These are phyloP conservation scores for Eucalyptus decipiens DNA, from an alignment of 345 rosid genomes.

Conservation along the genomic window DNA sequence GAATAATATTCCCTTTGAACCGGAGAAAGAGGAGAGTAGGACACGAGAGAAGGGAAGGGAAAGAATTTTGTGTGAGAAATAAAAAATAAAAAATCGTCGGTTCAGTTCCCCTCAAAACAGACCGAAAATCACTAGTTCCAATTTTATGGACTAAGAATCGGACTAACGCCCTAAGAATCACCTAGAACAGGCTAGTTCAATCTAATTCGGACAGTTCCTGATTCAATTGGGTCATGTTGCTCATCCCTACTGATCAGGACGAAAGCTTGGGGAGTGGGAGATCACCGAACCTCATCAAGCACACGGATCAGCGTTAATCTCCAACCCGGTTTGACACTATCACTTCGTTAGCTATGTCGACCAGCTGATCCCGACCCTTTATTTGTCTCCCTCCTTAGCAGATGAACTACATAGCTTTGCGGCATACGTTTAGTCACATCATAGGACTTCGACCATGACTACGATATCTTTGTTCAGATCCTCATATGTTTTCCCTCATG, in stretches of 20 bases:
- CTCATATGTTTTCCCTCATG: not conserved
- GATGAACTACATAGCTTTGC: not conserved
- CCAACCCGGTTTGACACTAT: not conserved
- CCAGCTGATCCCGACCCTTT: not conserved
- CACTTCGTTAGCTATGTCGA: not conserved
- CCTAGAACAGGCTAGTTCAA: not conserved
- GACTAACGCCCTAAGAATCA: not conserved
- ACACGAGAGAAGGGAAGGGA: accelerated
- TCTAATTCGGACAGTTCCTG: no score
- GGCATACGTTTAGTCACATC: not conserved
- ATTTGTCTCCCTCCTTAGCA: not conserved
- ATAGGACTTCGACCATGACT: not conserved
- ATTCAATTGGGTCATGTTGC: no score
- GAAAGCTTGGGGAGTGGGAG: not conserved
- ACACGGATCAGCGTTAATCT: not conserved
- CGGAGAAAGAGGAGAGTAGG: no score
- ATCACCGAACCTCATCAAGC: not conserved
- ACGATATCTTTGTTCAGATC: not conserved
- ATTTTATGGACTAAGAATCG: not conserved
- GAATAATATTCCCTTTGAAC: no score
- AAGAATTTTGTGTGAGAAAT: accelerated
- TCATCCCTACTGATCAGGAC: not conserved
- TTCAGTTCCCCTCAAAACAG: not conserved
- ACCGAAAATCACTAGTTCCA: not conserved
- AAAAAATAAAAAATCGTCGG: no score